Evolutionary conservation across 2,329 filamentous ascomycete genomes (phyloP).

Genomic region (Trichoderma sp.): DNA sequence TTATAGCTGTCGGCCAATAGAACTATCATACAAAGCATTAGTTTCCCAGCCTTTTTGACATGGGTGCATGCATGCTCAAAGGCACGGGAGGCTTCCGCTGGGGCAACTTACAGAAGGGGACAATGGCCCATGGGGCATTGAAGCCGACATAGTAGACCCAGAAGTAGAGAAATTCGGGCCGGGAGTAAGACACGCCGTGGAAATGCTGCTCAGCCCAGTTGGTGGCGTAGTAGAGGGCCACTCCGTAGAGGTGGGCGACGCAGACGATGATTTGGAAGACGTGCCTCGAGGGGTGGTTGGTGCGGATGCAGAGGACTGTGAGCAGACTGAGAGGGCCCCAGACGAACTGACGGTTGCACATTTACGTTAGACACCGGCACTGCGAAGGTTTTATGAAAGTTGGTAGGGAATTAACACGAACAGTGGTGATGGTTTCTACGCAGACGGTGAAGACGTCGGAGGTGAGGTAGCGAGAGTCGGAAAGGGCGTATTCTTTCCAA

Average conservation of each 20-base stretch:
- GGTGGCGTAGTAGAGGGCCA: constrained; percentile 65
- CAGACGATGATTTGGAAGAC: constrained; percentile 56
- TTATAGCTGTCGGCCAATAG: constrained; percentile 27
- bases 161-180: constrained; percentile 64
- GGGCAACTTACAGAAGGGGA: constrained; percentile 55
- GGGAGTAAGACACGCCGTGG: constrained; percentile 54
- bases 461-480: constrained; percentile 84
- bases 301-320: constrained; percentile 52
- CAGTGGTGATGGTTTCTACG: constrained; percentile 80
- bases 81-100: background rate
- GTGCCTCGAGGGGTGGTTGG: constrained; percentile 51
- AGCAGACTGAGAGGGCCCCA: constrained; percentile 64
- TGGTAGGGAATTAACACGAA: constrained; percentile 46
- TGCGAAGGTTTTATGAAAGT: background rate
- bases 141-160: constrained; percentile 67
- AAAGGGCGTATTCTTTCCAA: constrained; percentile 91
- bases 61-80: background rate
- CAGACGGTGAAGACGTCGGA: constrained; percentile 84
- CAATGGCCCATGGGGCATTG: constrained; percentile 63
- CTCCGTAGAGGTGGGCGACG: constrained; percentile 62
- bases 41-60: background rate
- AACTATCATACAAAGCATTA: background rate
- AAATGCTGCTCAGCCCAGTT: constrained; percentile 54
- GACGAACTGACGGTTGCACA: constrained; percentile 43
- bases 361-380: background rate